A percentile compares a stretch with the other conserved stretches of the same genome.
phyloP scores from a whole-genome alignment of 2,329 filamentous ascomycete genomes.

The Fusarium sp. region DNA sequence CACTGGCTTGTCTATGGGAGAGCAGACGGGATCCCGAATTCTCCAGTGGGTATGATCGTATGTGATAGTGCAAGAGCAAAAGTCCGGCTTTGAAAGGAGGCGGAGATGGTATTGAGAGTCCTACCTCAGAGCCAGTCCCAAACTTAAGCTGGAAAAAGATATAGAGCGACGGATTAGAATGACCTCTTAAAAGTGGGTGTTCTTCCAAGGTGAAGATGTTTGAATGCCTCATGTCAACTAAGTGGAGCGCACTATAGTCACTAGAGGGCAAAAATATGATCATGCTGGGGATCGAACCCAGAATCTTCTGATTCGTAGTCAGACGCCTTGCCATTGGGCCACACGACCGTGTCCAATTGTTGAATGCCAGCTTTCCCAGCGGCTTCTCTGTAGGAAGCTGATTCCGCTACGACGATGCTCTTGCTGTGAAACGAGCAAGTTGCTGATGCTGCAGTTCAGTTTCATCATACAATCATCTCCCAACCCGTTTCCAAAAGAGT shows the following conservation, averaged over 20 bases:
- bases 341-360: constrained; percentile 25
- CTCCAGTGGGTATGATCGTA: constrained; percentile 1
- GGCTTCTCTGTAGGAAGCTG: neutral
- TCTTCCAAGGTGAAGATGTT: too few species aligned
- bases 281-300: constrained; percentile 46
- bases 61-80: rapidly evolving
- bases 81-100: neutral
- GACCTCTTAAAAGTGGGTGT: too few species aligned
- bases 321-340: constrained; percentile 46
- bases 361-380: neutral
- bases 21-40: constrained; percentile 9
- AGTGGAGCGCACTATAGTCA: rapidly evolving
- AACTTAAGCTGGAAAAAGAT: too few species aligned
- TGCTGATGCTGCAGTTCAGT: rapidly evolving
- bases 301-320: constrained; percentile 48
- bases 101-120: too few species aligned
- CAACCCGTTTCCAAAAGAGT: too few species aligned
- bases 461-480: too few species aligned
- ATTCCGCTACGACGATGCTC: rapidly evolving
- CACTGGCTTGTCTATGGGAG: neutral
- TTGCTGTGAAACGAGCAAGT: rapidly evolving
- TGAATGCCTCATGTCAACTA: neutral
- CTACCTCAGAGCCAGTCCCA: neutral
- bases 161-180: too few species aligned
- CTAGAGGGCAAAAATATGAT: constrained; percentile 2